Conservation (phyloP, 257 asterid genomes). For the Forsythia suspensa region DNA sequence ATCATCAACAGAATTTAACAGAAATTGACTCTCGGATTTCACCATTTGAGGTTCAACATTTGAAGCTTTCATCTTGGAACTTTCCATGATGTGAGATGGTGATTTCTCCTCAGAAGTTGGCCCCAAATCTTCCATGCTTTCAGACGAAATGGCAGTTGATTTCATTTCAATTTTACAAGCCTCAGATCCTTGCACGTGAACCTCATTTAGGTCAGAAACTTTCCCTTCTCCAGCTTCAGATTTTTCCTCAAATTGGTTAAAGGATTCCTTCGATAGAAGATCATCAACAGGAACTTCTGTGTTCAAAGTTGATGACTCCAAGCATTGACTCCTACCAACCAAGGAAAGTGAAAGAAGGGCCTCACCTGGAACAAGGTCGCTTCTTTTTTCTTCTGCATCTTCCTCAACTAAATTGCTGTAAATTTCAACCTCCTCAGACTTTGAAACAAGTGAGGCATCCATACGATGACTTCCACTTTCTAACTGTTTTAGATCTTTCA, state of each 20-base stretch:
- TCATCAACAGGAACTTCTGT: not conserved
- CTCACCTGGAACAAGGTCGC: slow-evolving; percentile 8
- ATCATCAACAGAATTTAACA: not conserved
- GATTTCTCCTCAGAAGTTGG: slow-evolving; percentile 4
- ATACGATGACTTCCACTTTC: slow-evolving; percentile 7
- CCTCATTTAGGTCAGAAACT: not conserved
- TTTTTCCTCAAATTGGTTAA: not conserved
- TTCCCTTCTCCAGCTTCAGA: slow-evolving; percentile 2
- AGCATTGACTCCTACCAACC: slow-evolving; percentile 6
- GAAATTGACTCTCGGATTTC: not conserved
- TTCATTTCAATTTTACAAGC: slow-evolving; percentile 21
- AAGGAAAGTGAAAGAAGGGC: slow-evolving; percentile 13
- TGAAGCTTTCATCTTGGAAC: not conserved
- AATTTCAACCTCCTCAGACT: slow-evolving; percentile 9
- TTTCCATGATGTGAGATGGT: not conserved
- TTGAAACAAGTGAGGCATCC: slow-evolving; percentile 19
- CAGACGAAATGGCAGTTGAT: slow-evolving; percentile 7
- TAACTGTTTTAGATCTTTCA: slow-evolving; percentile 14
- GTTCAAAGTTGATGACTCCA: slow-evolving; percentile 7
- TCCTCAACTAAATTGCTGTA: slow-evolving; percentile 6
- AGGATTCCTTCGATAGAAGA: not conserved
- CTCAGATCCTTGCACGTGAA: not conserved
- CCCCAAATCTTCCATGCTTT: not conserved
- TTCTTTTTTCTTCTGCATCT: slow-evolving; percentile 4
- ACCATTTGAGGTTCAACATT: not conserved